Base-by-base conservation (phyloP, 768 basidiomycete genomes). In the Tephrocybe rancida region DNA sequence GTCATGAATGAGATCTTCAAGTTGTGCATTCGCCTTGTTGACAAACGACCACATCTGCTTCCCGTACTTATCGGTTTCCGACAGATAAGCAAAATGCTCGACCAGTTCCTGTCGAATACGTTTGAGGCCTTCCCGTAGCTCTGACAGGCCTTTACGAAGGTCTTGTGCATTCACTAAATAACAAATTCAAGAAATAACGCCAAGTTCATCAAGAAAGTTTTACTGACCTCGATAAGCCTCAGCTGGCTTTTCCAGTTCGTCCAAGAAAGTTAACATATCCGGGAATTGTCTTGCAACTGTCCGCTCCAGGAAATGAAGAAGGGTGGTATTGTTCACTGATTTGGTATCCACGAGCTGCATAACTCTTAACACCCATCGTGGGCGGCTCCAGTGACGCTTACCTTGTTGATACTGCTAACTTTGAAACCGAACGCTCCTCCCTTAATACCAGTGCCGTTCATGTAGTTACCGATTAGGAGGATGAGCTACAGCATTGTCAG, bases 351-450 rank as follows among this genome's bases (percentile, higher is more conserved):
- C 96, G 48, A 99, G 79, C 94, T 96, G 59, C 49, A 13, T 37
- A 42, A 34, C 6, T 22, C 47, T 54, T 19, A 54, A 42, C 14
- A 16, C 21, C 5, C 9, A 21, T 21, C 39, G 19, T 21, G 5
- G 18, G 18, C 10, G 9, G 5, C 9, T 19, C 3, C 21, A 37
- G 5, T 9, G 35, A 6, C 35, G 34, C 73, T 57, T 63, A 87
- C 94, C 81, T 95, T 95, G 75, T 99, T 98, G 71, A 99, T 95
- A 69, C 95, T 96, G 73, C 92, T 94, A 48, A 98, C 85, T 63
- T 90, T 86, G 82, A 99, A 99, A 54, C 96, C 96, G 62, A 92
- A 96, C 1, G 97, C 97, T 27, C 95, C 95, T 50, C 96, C 96
- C 68, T 96, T 97, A 62, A 93, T 82, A 49, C 95, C 94, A 48